Evolutionary conservation across 2,329 filamentous ascomycete species (phyloP), one percentile per base, ranked within the genome.

Genomic region (Rachicladosporium sp.): DNA sequence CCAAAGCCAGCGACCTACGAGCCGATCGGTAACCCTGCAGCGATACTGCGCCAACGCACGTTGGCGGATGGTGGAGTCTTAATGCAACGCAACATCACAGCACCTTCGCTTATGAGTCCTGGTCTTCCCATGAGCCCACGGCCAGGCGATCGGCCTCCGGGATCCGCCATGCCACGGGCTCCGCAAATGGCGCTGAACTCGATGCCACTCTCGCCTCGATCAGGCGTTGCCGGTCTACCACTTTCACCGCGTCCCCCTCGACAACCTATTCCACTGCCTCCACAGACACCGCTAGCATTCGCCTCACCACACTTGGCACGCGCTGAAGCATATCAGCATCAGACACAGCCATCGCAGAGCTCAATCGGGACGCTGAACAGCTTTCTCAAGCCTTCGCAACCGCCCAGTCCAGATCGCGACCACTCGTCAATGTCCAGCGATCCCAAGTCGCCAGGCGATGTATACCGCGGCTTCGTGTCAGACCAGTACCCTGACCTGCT

Each of bases 401-500:
- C 50, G 32, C 41, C 40, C 8, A 52, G 46, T 34, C 44, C 48
- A 10, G 52, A 53, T 23, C 38, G 44, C 13, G 52, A 53, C 30
- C 45, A 49, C 8, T 45, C 51, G 3, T 53, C 50, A 2, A 43
- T 47, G 10, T 52, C 52, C 9, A 54, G 44, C 34, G 50, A 53
- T 34, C 43, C 45, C 13, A 47, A 46, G 34, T 47, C 51, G 8
- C 55, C 63, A 15, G 61, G 58, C 19, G 63, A 67, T 39, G 76
- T 94, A 15, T 93, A 78, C 57, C 80, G 71, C 50, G 86, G 86
- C 1, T 71, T 95, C 13, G 71, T 86, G 4, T 86, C 82, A 0
- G 86, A 94, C 0, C 83, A 93, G 48, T 89, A 87, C 56, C 87
- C 89, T 1, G 82, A 85, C 46, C 70, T 96, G 6, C 65, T 96